Evolutionary conservation across 805 yeast species (phyloP).

Genomic region (Kodamaea sagamina): DNA sequence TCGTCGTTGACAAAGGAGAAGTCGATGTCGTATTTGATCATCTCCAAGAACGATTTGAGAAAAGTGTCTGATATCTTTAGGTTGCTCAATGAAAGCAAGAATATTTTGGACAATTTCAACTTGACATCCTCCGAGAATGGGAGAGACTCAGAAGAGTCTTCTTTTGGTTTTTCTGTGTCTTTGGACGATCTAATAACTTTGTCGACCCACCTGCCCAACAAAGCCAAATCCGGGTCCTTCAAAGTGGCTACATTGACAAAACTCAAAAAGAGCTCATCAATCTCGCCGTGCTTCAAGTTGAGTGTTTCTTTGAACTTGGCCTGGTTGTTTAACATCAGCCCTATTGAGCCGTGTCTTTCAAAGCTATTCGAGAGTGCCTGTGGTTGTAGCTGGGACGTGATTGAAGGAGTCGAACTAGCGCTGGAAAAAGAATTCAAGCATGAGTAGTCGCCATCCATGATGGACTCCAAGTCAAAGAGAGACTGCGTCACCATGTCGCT

Average conservation of each 20-base stretch:
- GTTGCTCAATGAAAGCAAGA: constrained; percentile 65
- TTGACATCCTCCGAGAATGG: constrained; percentile 18
- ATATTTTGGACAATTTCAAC: constrained; percentile 62
- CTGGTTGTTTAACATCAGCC: constrained; percentile 10
- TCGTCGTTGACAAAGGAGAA: constrained; percentile 66
- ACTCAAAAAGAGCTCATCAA: constrained; percentile 72
- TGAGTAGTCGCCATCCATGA: constrained; percentile 47
- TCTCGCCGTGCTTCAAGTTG: constrained; percentile 42
- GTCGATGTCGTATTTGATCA: constrained; percentile 52
- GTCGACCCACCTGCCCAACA: constrained; percentile 42
- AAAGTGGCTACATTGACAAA: constrained; percentile 56
- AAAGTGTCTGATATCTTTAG: constrained; percentile 66
- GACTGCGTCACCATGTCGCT: constrained; percentile 73
- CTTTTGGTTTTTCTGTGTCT: constrained; percentile 1
- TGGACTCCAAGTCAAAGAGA: constrained; percentile 70
- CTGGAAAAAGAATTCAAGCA: constrained; percentile 21
- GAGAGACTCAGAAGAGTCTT: constrained; percentile 5
- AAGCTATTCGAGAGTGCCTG: constrained; percentile 5
- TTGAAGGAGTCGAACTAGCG: constrained; percentile 2
- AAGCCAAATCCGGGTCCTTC: constrained; percentile 39
- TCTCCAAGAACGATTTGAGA: constrained; percentile 49
- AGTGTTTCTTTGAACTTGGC: constrained; percentile 15
- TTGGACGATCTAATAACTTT: constrained; percentile 33
- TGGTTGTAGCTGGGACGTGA: constrained; percentile 6
- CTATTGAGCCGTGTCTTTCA: constrained; percentile 15